Percentiles rank a stretch among this genome's conserved stretches.
Conservation (phyloP, 148 eudicot species). For the Fagopyrum homotropicum region DNA sequence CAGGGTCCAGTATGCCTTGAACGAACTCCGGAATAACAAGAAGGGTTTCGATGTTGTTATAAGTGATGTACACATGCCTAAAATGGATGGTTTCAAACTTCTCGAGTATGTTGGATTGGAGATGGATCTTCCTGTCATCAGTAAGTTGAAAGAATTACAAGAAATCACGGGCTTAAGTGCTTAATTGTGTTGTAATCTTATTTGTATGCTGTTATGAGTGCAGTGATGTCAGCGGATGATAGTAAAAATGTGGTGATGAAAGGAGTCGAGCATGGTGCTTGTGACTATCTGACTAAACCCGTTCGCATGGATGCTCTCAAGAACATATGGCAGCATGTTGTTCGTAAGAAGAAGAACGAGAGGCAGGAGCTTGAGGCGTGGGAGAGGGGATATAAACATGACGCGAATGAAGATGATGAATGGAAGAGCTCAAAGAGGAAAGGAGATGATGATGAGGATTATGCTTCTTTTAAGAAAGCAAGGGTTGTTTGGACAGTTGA, state of each 20-base stretch:
- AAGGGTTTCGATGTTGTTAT: slow-evolving; percentile 91
- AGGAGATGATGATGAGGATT: slow-evolving; percentile 17
- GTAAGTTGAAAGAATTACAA: slow-evolving; percentile 34
- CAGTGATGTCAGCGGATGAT: slow-evolving; percentile 88
- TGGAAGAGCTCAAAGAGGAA: slow-evolving; percentile 12
- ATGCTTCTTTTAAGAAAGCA: slow-evolving; percentile 54
- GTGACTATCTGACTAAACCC: slow-evolving; percentile 80
- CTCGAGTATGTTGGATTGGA: slow-evolving; percentile 99
- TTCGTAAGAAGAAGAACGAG: slow-evolving; percentile 56
- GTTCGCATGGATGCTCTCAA: slow-evolving; percentile 77
- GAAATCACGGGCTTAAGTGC: no score
- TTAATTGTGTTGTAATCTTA: background rate
- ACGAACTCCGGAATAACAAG: slow-evolving; percentile 71
- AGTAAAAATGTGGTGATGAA: slow-evolving; percentile 76
- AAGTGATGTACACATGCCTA: slow-evolving; percentile 99
- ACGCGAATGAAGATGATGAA: background rate
- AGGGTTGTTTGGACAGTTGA: slow-evolving; percentile 93
- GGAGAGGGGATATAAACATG: slow-evolving; percentile 29
- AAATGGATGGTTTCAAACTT: slow-evolving; percentile 98
- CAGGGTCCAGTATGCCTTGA: slow-evolving; percentile 66
- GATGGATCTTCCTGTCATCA: slow-evolving; percentile 98
- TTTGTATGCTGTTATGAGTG: background rate
- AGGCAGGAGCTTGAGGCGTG: slow-evolving; percentile 48
- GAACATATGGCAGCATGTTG: slow-evolving; percentile 91
- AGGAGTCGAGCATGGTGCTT: slow-evolving; percentile 85